Evolutionary conservation across 371 early-diverging fungal species (phyloP), one percentile per base, ranked within the genome.

Genomic region (Circinella minor): DNA sequence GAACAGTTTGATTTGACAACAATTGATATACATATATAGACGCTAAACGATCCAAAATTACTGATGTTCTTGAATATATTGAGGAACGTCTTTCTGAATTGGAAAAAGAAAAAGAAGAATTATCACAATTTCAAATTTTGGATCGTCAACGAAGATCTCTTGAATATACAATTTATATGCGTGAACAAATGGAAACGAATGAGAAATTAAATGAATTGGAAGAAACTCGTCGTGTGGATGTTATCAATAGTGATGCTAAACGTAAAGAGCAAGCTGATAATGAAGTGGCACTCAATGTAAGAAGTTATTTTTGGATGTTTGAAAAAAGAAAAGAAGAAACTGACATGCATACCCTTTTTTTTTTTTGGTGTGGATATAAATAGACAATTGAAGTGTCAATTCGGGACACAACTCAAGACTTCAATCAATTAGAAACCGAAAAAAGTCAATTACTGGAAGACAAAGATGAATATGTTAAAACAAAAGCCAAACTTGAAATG

Each of bases 81-180:
- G 89, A 99, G 51, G 95, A 96, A 67, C 88, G 98, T 51, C 78
- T 98, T 60, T 79, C 77, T 15, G 97, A 97, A 76, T 88, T 99
- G 20, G 96, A 99, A 71, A 88, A 92, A 34, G 99, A 99, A 77
- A 98, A 98, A 71, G 91, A 92, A 36, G 97, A 98, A 75, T 76
- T 99, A 55, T 88, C 90, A 62, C 82, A 94, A 72, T 98, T 88
- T 76, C 94, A 96, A 66, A 88, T 92, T 4, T 77, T 91, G 65
- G 98, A 99, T 72, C 86, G 90, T 47, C 93, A 96, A 65, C 88
- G 96, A 38, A 83, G 97, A 34, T 90, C 92, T 47, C 82, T 98
- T 11, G 98, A 98, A 72, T 98, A 98, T 78, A 91, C 96, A 11
- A 93, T 98, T 38, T 95, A 93, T 79, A 89, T 89, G 62, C 88